Percentiles rank a stretch among this genome's conserved stretches.
These are phyloP conservation scores for Coemansia sp. DNA, from an alignment of 192 early-diverging fungal genomes.

Conservation along the genomic window DNA sequence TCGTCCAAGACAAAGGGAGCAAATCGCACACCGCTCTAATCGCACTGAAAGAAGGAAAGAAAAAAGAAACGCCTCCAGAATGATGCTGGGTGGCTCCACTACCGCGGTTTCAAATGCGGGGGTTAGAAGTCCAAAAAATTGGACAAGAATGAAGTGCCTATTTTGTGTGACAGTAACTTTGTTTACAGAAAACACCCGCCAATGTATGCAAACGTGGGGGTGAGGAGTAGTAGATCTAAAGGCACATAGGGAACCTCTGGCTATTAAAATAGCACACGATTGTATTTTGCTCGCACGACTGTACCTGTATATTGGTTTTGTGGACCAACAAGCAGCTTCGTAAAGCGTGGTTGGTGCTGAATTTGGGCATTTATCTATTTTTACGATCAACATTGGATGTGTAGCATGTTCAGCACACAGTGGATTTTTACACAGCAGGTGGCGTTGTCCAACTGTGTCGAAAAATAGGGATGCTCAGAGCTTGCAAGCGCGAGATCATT, in stretches of 20 bases:
- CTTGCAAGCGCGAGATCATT: background rate
- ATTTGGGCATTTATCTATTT: constrained; percentile 1
- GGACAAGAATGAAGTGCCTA: background rate
- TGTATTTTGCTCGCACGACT: background rate
- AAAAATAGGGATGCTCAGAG: background rate
- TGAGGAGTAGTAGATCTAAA: background rate
- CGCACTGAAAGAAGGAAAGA: too few species aligned
- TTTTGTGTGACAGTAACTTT: background rate
- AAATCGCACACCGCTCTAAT: too few species aligned
- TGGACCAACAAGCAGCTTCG: background rate
- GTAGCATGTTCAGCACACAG: background rate
- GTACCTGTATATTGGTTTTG: background rate
- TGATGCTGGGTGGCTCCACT: background rate
- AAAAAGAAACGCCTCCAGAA: background rate
- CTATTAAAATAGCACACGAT: background rate
- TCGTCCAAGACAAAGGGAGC: background rate
- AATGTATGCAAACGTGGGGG: background rate
- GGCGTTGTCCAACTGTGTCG: background rate
- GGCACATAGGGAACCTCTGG: background rate
- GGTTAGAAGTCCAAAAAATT: background rate
- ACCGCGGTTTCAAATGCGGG: background rate
- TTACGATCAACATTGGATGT: background rate
- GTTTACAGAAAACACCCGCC: background rate
- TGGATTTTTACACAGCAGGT: background rate
- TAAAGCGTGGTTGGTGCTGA: background rate